These are phyloP conservation scores for Hypoxylon sp. DNA, from an alignment of 2,329 filamentous ascomycete genomes.

Conservation along the genomic window DNA sequence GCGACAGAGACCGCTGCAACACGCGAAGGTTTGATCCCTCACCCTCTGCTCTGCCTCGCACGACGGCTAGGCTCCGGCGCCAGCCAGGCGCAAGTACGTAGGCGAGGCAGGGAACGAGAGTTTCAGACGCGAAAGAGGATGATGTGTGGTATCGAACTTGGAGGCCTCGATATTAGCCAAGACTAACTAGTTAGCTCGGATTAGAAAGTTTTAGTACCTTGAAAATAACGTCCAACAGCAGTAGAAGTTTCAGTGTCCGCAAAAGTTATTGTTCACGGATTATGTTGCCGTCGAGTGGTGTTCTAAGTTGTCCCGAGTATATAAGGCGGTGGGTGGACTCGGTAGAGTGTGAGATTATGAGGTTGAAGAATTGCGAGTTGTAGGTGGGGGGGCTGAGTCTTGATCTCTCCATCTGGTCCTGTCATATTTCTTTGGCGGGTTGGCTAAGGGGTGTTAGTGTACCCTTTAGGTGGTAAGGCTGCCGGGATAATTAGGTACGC, in stretches of 20 bases:
- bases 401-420: conserved; percentile 36
- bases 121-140: conserved; percentile 25
- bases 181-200: conserved; percentile 12
- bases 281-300: neutral
- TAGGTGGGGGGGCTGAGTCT: conserved; percentile 38
- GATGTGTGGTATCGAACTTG: conserved; percentile 8
- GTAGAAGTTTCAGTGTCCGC: neutral
- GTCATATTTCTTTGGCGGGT: conserved; percentile 31
- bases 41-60: conserved; percentile 34
- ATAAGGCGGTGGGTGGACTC: neutral
- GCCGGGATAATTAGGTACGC: neutral
- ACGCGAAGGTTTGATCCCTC: conserved; percentile 6
- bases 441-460: neutral
- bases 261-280: neutral
- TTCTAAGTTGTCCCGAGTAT: neutral
- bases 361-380: conserved; percentile 15
- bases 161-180: neutral
- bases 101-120: conserved; percentile 37
- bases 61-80: conserved; percentile 36
- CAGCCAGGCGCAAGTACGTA: conserved; percentile 35
- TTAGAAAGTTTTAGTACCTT: conserved; percentile 1
- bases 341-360: conserved; percentile 23
- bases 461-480: neutral
- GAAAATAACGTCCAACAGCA: neutral
- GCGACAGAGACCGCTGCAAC: neutral